These are phyloP conservation scores for Neofusicoccum sp. DNA, from an alignment of 2,329 filamentous ascomycete genomes.

Conservation along the genomic window DNA sequence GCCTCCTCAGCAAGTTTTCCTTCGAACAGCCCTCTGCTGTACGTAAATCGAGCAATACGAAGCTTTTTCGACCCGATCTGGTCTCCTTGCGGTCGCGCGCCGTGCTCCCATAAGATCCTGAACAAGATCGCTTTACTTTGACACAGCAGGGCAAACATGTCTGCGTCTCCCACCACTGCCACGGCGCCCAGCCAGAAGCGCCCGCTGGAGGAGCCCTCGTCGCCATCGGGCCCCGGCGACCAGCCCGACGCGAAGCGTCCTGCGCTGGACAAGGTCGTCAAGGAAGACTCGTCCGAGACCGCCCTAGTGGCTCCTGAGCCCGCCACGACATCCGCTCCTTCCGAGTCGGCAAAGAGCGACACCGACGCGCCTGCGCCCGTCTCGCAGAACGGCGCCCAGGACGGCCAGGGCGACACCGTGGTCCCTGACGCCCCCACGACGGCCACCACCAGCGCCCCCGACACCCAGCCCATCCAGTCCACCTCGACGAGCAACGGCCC, in stretches of 20 bases:
- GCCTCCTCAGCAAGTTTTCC: constrained; percentile 75
- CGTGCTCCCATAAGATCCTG: constrained; percentile 36
- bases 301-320: constrained; percentile 13
- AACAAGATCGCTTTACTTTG: constrained; percentile 24
- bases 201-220: constrained; percentile 94
- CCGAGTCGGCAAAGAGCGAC: constrained; percentile 26
- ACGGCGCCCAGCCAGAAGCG: constrained; percentile 76
- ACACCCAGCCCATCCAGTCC: constrained; percentile 62
- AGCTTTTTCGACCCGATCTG: constrained; percentile 19
- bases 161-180: constrained; percentile 49
- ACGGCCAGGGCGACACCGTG: constrained; percentile 68
- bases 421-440: constrained; percentile 65
- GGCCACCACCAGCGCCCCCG: constrained; percentile 48
- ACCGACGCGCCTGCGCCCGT: constrained; percentile 8
- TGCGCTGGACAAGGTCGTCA: constrained; percentile 88
- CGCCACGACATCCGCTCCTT: constrained; percentile 43
- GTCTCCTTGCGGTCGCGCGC: constrained; percentile 1
- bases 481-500: constrained; percentile 58
- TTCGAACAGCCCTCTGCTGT: constrained; percentile 76
- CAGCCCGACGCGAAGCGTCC: constrained; percentile 97
- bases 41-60: constrained; percentile 54
- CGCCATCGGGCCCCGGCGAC: constrained; percentile 85
- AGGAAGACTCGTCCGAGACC: constrained; percentile 46
- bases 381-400: constrained; percentile 51
- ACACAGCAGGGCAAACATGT: constrained; percentile 37